Evolutionary conservation across 2,329 filamentous ascomycete species (phyloP).

Genomic region (Aspergillus fijiensis): DNA sequence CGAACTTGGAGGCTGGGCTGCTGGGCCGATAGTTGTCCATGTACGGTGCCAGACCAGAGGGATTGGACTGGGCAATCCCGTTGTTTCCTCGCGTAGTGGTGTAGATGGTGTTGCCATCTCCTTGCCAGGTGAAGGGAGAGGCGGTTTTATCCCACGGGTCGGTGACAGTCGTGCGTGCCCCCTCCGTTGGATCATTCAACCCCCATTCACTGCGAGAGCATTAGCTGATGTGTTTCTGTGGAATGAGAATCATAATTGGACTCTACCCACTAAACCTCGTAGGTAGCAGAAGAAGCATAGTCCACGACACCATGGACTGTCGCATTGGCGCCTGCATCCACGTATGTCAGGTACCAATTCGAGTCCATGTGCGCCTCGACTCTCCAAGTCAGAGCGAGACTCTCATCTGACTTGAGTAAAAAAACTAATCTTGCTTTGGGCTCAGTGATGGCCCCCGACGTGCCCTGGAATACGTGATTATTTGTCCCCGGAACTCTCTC

Average conservation of each 20-base stretch:
- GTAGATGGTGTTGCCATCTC: slow-evolving; percentile 12
- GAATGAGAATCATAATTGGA: too few relatives aligned
- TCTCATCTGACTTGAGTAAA: slow-evolving; percentile 9
- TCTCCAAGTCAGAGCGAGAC: slow-evolving; percentile 13
- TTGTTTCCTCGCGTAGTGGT: slow-evolving; percentile 18
- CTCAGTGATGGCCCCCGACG: slow-evolving; percentile 10
- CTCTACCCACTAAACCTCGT: slow-evolving; percentile 16
- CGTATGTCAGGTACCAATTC: slow-evolving; percentile 18
- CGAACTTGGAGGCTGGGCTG: slow-evolving; percentile 8
- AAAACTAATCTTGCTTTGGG: slow-evolving; percentile 16
- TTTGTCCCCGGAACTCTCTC: slow-evolving; percentile 5
- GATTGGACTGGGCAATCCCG: slow-evolving; percentile 16
- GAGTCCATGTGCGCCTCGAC: slow-evolving; percentile 13
- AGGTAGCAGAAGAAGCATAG: slow-evolving; percentile 14
- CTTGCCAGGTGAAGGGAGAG: slow-evolving; percentile 16
- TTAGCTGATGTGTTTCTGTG: neutral
- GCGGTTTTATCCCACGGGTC: slow-evolving; percentile 14
- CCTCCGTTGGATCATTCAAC: slow-evolving; percentile 15
- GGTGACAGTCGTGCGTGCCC: slow-evolving; percentile 6
- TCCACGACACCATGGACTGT: slow-evolving; percentile 15
- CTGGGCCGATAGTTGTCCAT: slow-evolving; percentile 12
- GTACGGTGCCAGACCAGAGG: slow-evolving; percentile 3
- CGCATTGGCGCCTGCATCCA: slow-evolving; percentile 10
- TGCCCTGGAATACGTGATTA: slow-evolving; percentile 11
- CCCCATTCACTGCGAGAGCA: slow-evolving; percentile 11